Conservation (phyloP, 2,329 filamentous ascomycete species). For the Pseudogymnoascus sp. region DNA sequence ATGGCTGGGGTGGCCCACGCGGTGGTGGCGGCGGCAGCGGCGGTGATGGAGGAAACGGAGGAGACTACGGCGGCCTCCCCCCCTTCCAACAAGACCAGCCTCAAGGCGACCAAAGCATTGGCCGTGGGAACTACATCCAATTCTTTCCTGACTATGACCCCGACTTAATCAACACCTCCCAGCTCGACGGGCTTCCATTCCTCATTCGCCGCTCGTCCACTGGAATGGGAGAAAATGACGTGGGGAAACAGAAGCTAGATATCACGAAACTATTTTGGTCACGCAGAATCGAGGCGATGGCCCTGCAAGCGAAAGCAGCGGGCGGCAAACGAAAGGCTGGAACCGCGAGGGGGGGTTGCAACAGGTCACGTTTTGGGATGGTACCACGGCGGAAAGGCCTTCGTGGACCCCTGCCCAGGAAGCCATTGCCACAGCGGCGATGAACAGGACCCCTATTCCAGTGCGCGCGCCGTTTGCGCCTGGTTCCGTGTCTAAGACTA, state of each 20-base stretch:
- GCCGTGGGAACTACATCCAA: not conserved
- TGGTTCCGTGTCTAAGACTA: not conserved
- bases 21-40: not conserved
- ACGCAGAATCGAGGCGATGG: not conserved
- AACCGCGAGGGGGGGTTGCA: not conserved
- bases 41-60: not conserved
- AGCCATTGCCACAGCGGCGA: not conserved
- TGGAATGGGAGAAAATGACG: not conserved
- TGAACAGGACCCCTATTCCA: not conserved
- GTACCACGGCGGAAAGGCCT: not conserved
- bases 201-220: not conserved
- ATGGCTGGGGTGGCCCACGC: not conserved
- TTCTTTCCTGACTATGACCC: not conserved
- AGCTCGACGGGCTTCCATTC: not conserved
- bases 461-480: not conserved
- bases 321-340: not conserved
- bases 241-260: not conserved
- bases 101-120: not conserved
- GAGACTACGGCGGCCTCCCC: not conserved
- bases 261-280: not conserved
- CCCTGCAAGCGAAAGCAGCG: not conserved
- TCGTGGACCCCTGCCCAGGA: not conserved
- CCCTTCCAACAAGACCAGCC: not conserved
- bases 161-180: not conserved
- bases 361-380: not conserved